Evolutionary conservation across 208 protist genomes (phyloP).

Genomic region (Trypanosoma theileri): DNA sequence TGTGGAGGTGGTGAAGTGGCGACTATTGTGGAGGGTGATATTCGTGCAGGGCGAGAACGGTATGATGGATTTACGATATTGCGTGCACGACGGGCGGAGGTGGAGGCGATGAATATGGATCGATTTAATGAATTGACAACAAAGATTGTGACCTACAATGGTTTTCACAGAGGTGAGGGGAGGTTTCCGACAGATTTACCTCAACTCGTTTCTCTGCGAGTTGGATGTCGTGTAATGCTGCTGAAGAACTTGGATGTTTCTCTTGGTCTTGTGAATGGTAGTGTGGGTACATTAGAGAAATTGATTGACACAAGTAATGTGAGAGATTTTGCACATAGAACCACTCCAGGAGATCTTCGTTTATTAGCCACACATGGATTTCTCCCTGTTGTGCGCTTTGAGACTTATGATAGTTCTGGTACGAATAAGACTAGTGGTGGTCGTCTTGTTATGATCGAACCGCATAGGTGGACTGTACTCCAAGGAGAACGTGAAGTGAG

Average conservation of each 20-base stretch:
- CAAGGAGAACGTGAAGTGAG: conserved; percentile 49
- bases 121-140: conserved; percentile 61
- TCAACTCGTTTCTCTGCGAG: conserved; percentile 47
- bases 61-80: conserved; percentile 78
- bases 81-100: conserved; percentile 52
- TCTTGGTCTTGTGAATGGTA: conserved; percentile 80
- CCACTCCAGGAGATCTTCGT: conserved; percentile 12
- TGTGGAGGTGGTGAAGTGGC: neutral
- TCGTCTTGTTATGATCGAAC: conserved; percentile 68
- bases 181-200: conserved; percentile 38
- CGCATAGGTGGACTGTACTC: conserved; percentile 70
- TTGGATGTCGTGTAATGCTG: conserved; percentile 88
- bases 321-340: conserved; percentile 40
- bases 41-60: conserved; percentile 17
- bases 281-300: conserved; percentile 61
- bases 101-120: conserved; percentile 58
- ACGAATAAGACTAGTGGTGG: neutral
- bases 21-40: conserved; percentile 19
- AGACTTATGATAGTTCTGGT: conserved; percentile 12
- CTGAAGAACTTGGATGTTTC: conserved; percentile 74
- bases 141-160: conserved; percentile 44
- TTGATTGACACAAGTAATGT: conserved; percentile 52
- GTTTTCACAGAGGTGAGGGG: conserved; percentile 49
- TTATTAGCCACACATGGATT: conserved; percentile 20
- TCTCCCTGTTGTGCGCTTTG: conserved; percentile 68